Conservation (phyloP, 169 alveolate species). For the Eimeria acervulina region DNA sequence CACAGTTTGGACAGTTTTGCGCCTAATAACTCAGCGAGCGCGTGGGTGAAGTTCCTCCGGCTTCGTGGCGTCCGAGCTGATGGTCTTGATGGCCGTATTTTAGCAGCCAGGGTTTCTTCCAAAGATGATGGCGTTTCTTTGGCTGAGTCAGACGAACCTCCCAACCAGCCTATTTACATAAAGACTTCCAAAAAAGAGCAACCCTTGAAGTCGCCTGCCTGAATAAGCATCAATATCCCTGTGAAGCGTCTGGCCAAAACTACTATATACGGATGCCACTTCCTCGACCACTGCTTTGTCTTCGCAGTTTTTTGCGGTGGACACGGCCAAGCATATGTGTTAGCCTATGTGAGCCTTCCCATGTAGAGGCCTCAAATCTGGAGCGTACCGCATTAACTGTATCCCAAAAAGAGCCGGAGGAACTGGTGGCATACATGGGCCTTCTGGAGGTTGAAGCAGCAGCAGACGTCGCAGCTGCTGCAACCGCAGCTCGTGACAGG, state of each 20-base stretch:
- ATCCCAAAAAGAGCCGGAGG: constrained; percentile 56
- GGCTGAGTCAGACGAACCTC: constrained; percentile 50
- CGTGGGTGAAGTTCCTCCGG: constrained; percentile 68
- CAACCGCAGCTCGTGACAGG: constrained; percentile 32
- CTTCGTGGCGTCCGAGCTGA: constrained; percentile 66
- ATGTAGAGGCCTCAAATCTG: not conserved
- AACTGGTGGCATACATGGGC: constrained; percentile 56
- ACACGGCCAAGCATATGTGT: constrained; percentile 50
- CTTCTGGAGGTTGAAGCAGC: constrained; percentile 74
- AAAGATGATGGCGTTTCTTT: constrained; percentile 58
- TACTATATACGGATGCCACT: not conserved
- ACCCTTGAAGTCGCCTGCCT: not conserved
- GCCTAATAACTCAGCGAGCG: constrained; percentile 46
- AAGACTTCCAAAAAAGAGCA: not conserved
- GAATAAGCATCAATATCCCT: not conserved
- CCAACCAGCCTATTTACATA: not conserved
- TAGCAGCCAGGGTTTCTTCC: constrained; percentile 58
- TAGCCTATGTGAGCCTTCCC: not conserved
- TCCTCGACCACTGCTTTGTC: not conserved
- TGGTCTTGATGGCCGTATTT: constrained; percentile 71
- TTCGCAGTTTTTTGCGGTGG: constrained; percentile 71
- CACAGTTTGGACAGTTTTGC: not conserved
- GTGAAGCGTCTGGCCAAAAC: not conserved
- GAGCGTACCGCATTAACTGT: not conserved
- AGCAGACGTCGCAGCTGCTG: constrained; percentile 75